Evolutionary conservation across 805 yeast genomes (phyloP), one percentile per base, ranked within the genome.

Genomic region (Saturnispora besseyi): DNA sequence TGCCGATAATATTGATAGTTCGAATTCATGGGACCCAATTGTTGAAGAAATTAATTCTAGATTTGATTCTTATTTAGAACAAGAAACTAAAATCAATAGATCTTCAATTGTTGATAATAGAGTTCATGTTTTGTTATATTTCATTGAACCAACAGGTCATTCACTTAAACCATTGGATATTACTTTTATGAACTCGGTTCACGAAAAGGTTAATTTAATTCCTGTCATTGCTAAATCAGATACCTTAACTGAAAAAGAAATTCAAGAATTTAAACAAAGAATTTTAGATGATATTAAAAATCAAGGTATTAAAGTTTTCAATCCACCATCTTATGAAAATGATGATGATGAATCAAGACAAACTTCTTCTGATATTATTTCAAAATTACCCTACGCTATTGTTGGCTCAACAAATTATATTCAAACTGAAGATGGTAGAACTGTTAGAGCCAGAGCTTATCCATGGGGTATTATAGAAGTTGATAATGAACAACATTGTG

Each of bases 381-480:
- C 77, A 45, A 79, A 75, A 59, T 75, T 87, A 54, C 99, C 99
- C 44, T 91, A 87, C 70, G 98, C 99, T 15, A 83, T 93, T 56
- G 86, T 93, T 48, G 99, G 97, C 22, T 87, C 97, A 22, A 86
- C 93, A 22, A 70, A 72, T 52, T 81, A 79, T 55, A 82, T 85
- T 33, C 81, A 81, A 58, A 75, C 77, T 43, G 65, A 75, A 41
- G 93, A 86, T 62, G 96, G 96, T 40, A 77, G 87, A 65, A 54
- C 62, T 22, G 95, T 90, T 42, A 81, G 97, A 67, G 97, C 96
- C 58, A 85, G 99, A 70, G 72, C 78, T 54, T 91, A 91, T 66
- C 97, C 98, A 54, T 93, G 99, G 99, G 98, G 98, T 57, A 75
- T 85, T 22, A 85, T 93, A 60, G 97, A 93, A 70, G 90, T 93